Evolutionary conservation across 2,329 filamentous ascomycete species (phyloP), one percentile per base, ranked within the genome.

Genomic region (Fusarium neocosmosporiellum): DNA sequence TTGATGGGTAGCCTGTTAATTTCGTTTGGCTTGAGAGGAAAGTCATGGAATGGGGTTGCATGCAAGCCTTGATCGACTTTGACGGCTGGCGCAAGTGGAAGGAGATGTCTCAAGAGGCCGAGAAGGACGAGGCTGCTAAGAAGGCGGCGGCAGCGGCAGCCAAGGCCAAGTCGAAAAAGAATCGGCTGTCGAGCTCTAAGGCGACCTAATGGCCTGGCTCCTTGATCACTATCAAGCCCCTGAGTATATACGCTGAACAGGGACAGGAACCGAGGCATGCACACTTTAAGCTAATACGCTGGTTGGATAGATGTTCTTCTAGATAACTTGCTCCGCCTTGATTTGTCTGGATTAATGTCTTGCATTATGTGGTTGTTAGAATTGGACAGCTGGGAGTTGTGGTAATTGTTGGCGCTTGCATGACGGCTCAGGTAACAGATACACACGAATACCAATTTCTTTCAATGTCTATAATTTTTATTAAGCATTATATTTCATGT

Each of bases 41-140:
- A 82, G 95, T 98, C 76, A 98, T 97, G 84, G 96, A 99, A 86
- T 99, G 96, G 96, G 96, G 96, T 65, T 98, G 96, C 85, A 99
- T 99, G 96, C 96, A 98, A 85, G 96, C 96, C 11, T 88, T 99
- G 27, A 98, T 99, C 78, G 96, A 99, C 84, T 98, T 96, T 80
- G 96, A 98, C 81, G 96, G 96, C 70, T 99, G 96, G 96, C 90
- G 95, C 63, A 94, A 94, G 82, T 99, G 96, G 96, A 98, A 98
- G 81, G 94, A 96, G 78, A 96, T 94, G 79, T 86, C 85, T 10
- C 84, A 86, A 65, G 84, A 86, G 68, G 80, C 80, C 6, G 83
- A 85, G 27, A 82, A 84, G 62, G 80, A 83, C 22, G 85, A 86
- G 31, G 80, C 83, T 5, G 78, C 75, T 20, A 86, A 84, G 73